These are phyloP conservation scores for Austropuccinia psidii DNA, from an alignment of 1,284 basidiomycete genomes.

Conservation along the genomic window DNA sequence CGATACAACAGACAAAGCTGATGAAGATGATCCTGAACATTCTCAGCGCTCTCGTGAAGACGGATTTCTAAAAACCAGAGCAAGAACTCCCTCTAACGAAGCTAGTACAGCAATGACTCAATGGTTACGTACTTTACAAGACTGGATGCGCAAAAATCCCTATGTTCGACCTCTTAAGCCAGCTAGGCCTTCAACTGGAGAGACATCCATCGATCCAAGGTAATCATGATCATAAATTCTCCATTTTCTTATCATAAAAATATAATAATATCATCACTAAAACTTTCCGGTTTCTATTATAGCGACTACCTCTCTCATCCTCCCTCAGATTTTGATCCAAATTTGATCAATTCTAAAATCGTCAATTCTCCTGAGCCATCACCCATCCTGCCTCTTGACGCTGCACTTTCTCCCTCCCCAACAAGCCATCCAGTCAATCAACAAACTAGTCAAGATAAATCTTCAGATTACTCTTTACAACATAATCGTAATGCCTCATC, in stretches of 20 bases:
- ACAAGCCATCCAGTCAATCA: not conserved
- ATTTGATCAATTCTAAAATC: not conserved
- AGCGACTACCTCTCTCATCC: not conserved
- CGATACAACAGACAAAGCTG: not conserved
- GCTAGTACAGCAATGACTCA: conserved; percentile 48
- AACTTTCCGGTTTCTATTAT: too few relatives aligned
- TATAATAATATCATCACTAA: too few relatives aligned
- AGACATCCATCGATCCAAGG: not conserved
- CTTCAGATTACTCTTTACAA: not conserved
- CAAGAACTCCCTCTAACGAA: conserved; percentile 55
- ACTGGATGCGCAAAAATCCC: conserved; percentile 57
- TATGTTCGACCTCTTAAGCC: conserved; percentile 18
- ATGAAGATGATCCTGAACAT: conserved; percentile 27
- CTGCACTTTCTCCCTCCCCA: not conserved
- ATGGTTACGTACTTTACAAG: conserved; percentile 65
- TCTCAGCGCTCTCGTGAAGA: conserved; percentile 52
- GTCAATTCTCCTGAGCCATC: conserved; percentile 11
- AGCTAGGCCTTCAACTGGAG: conserved; percentile 19
- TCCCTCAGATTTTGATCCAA: not conserved
- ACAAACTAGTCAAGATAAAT: not conserved
- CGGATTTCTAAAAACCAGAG: conserved; percentile 51
- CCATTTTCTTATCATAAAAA: too few relatives aligned
- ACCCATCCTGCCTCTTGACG: not conserved
- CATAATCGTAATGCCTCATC: conserved; percentile 34
- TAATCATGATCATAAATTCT: too few relatives aligned